A percentile compares a stretch with the other conserved stretches of the same genome.
phyloP scores from a whole-genome alignment of 2,329 filamentous ascomycete species.

The Fusarium annulatum region DNA sequence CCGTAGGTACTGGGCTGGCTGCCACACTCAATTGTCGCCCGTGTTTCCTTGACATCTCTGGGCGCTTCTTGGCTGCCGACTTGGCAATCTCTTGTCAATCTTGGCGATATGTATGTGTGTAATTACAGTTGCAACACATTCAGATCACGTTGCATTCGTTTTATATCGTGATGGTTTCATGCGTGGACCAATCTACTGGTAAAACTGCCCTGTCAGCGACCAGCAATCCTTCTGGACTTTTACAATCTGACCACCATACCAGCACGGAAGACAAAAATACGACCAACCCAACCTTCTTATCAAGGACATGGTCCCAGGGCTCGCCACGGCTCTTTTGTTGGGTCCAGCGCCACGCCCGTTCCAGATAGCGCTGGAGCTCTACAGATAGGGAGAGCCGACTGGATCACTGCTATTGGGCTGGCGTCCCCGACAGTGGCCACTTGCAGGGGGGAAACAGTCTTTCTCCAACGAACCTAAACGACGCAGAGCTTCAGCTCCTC shows the following conservation, averaged over 20 bases:
- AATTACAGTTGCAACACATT: not conserved
- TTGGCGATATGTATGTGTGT: not conserved
- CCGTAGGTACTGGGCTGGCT: not conserved
- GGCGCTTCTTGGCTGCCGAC: not conserved
- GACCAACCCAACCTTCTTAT: conserved; percentile 23
- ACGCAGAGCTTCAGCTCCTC: not conserved
- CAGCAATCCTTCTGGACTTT: not conserved
- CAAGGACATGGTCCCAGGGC: conserved; percentile 1
- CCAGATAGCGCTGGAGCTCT: conserved; percentile 18
- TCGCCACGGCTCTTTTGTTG: conserved; percentile 20
- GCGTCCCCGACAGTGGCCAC: not conserved
- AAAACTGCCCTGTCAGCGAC: not conserved
- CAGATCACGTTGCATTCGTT: not conserved
- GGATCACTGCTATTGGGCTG: not conserved
- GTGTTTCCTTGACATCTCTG: not conserved
- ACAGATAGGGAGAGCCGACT: not conserved
- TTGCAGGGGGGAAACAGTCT: not conserved
- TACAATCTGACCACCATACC: conserved; percentile 23
- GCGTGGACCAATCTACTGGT: not conserved
- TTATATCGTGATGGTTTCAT: not conserved
- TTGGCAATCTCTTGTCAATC: not conserved
- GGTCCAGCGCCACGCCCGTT: conserved; percentile 11
- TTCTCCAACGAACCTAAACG: not conserved
- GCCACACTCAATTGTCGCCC: not conserved
- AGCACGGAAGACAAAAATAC: not conserved